Percentiles rank a stretch among this genome's conserved stretches.
Conservation (phyloP, 1,284 basidiomycete species). For the Hemileia vastatrix region DNA sequence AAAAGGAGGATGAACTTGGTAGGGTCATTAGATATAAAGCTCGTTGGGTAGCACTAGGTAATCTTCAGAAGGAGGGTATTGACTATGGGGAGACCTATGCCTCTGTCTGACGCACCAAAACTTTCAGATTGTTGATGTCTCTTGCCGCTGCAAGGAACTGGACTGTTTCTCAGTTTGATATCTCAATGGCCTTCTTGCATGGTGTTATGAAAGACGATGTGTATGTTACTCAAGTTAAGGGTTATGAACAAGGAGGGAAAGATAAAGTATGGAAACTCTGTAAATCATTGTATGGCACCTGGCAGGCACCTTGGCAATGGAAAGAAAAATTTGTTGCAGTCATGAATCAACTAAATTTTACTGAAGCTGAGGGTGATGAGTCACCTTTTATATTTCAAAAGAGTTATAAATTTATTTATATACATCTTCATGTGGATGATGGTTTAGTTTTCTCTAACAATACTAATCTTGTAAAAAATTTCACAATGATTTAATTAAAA, state of each 20-base stretch:
- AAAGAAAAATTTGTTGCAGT: not conserved
- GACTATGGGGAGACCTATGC: no score
- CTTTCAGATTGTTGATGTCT: not conserved
- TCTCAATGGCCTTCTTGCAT: not conserved
- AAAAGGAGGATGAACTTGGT: no score
- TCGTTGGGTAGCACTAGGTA: no score
- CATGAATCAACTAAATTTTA: not conserved
- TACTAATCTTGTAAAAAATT: no score
- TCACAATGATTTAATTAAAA: no score
- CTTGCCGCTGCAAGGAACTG: not conserved
- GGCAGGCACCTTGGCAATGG: not conserved
- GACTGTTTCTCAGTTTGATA: slow-evolving; percentile 4
- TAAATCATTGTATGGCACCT: not conserved
- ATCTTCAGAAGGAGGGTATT: no score
- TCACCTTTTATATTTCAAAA: no score
- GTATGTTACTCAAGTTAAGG: not conserved
- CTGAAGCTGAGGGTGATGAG: no score
- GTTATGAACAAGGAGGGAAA: not conserved
- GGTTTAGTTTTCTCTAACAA: no score
- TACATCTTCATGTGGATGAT: no score
- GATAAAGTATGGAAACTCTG: not conserved
- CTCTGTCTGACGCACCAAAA: not conserved
- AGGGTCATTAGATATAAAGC: no score
- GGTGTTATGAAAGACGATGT: not conserved
- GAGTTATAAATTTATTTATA: no score